Percentiles rank a stretch among this genome's conserved stretches.
Conservation (phyloP, 2,329 filamentous ascomycete species). For the Cladobotryum protrusum region DNA sequence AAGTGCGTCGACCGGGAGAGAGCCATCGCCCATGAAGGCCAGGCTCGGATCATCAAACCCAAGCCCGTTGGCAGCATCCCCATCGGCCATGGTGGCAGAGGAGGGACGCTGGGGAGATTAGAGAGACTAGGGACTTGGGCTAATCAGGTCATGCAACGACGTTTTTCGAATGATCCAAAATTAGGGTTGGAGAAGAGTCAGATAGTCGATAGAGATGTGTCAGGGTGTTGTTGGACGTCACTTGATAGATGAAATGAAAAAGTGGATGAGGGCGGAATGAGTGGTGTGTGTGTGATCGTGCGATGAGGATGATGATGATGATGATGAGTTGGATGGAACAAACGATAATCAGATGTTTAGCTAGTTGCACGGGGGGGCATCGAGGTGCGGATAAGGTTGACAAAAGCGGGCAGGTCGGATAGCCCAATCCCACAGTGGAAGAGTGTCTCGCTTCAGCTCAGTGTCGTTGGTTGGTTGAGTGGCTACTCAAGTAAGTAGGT, state of each 20-base stretch:
- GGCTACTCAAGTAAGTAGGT: no score
- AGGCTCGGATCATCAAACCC: conserved; percentile 39
- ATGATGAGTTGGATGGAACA: conserved; percentile 1
- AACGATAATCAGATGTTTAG: conserved; percentile 10
- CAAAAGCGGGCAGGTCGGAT: no score
- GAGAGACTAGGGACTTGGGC: conserved; percentile 7
- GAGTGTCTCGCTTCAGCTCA: no score
- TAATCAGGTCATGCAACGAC: conserved; percentile 11
- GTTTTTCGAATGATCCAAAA: conserved; percentile 1
- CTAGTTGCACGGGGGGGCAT: no score
- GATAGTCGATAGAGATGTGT: conserved; percentile 6
- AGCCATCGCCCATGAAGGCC: conserved; percentile 30
- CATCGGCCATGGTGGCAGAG: conserved; percentile 29
- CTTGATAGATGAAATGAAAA: conserved; percentile 6
- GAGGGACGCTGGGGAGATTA: conserved; percentile 5
- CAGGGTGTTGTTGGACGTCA: conserved; percentile 5
- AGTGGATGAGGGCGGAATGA: conserved; percentile 6
- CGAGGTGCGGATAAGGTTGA: no score
- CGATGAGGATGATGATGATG: neutral
- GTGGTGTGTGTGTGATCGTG: conserved; percentile 3
- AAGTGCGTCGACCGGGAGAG: conserved; percentile 23
- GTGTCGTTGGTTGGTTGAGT: no score
- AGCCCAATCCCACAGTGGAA: no score
- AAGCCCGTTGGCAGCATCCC: conserved; percentile 35
- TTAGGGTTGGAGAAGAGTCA: conserved; percentile 3